Percentiles rank a stretch among this genome's conserved stretches.
Conservation (phyloP, 148 eudicot genomes). For the Vaccinium myrtillus region DNA sequence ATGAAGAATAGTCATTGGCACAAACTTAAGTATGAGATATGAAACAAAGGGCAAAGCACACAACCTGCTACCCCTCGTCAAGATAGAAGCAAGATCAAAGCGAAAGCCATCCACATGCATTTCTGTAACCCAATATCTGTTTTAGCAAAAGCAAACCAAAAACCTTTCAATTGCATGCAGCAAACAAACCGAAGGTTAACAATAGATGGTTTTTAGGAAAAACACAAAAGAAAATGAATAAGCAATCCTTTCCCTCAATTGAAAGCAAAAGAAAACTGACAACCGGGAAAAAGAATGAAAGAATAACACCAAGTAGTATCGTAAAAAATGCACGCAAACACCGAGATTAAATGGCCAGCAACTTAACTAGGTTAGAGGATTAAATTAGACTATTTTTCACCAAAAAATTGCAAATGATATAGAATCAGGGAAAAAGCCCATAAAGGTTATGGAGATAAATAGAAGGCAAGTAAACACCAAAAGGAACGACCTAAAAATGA, state of each 20-base stretch:
- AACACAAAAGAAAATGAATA: background rate
- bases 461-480: background rate
- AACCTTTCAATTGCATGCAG: slow-evolving; percentile 10
- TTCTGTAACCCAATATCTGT: slow-evolving; percentile 98
- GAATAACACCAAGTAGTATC: background rate
- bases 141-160: slow-evolving; percentile 8
- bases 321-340: background rate
- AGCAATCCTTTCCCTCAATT: background rate
- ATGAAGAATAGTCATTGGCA: background rate
- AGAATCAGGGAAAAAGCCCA: background rate
- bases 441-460: background rate
- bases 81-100: slow-evolving; percentile 97
- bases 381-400: background rate
- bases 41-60: slow-evolving; percentile 15
- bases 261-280: background rate
- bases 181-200: background rate
- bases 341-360: background rate
- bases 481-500: background rate
- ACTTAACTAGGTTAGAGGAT: background rate
- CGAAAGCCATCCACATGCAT: slow-evolving; percentile 99
- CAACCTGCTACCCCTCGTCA: slow-evolving; percentile 96
- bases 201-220: background rate
- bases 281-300: background rate
- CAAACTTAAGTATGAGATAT: slow-evolving; percentile 7
- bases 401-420: background rate